phyloP scores from a whole-genome alignment of 257 asterid species.

The Lantana camara region DNA sequence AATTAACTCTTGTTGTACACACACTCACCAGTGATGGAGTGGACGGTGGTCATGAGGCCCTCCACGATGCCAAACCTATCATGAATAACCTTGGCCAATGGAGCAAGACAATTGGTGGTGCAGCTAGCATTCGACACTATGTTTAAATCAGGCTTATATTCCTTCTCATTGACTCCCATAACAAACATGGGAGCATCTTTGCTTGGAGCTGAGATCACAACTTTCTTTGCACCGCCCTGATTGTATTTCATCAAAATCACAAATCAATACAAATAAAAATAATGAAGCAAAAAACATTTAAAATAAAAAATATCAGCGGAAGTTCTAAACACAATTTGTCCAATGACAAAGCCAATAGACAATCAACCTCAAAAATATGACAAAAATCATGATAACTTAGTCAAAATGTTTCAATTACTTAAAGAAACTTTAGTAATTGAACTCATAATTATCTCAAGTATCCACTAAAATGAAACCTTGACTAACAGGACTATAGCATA shows the following conservation, averaged over 20 bases:
- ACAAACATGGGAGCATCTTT: conserved; percentile 88
- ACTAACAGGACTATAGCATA: too few relatives aligned
- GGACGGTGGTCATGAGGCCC: conserved; percentile 83
- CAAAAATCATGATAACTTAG: background rate
- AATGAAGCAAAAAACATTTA: too few relatives aligned
- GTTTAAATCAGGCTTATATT: conserved; percentile 61
- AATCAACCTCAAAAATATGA: background rate
- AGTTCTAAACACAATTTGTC: too few relatives aligned
- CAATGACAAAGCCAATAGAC: background rate
- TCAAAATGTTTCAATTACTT: background rate
- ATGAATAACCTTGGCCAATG: conserved; percentile 75
- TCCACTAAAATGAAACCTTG: too few relatives aligned
- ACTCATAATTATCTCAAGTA: too few relatives aligned
- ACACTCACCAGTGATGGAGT: conserved; percentile 67
- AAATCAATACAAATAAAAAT: background rate
- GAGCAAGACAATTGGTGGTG: conserved; percentile 82
- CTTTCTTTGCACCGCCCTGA: conserved; percentile 91
- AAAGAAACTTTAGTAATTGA: too few relatives aligned
- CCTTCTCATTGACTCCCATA: conserved; percentile 78
- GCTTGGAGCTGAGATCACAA: conserved; percentile 80
- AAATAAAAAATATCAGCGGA: too few relatives aligned
- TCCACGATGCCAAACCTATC: conserved; percentile 84
- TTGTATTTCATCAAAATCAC: too few relatives aligned
- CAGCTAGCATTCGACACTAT: conserved; percentile 86
- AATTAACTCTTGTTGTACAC: too few relatives aligned